Evolutionary conservation across 2,329 filamentous ascomycete genomes (phyloP).

Genomic region (Fusarium sp.): DNA sequence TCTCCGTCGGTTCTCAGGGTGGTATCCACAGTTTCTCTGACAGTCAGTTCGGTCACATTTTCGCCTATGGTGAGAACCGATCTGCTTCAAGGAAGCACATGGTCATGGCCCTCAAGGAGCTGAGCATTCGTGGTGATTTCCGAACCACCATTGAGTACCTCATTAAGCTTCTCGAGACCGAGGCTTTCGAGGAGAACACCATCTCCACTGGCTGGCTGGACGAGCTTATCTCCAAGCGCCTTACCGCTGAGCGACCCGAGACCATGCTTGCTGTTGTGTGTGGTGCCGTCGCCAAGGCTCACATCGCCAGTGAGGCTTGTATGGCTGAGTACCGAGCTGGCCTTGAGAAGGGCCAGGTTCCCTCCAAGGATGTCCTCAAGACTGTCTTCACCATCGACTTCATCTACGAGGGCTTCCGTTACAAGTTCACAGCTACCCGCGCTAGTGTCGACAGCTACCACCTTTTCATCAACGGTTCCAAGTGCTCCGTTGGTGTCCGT

Average conservation of each 20-base stretch:
- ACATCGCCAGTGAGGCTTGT: slow-evolving; percentile 91
- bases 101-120: slow-evolving; percentile 97
- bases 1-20: slow-evolving; percentile 95
- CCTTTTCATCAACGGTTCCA: slow-evolving; percentile 98
- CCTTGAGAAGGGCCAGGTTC: slow-evolving; percentile 96
- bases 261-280: slow-evolving; percentile 93
- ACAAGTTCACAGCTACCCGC: slow-evolving; percentile 97
- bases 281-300: slow-evolving; percentile 93
- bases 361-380: slow-evolving; percentile 95
- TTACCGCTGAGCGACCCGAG: slow-evolving; percentile 95
- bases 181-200: slow-evolving; percentile 98
- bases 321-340: slow-evolving; percentile 87
- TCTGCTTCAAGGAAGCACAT: slow-evolving; percentile 98
- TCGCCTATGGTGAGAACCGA: slow-evolving; percentile 98
- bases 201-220: slow-evolving; percentile 99
- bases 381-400: slow-evolving; percentile 98
- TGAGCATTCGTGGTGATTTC: slow-evolving; percentile 99
- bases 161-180: slow-evolving; percentile 98
- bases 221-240: slow-evolving; percentile 96
- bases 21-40: slow-evolving; percentile 99
- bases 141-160: slow-evolving; percentile 98
- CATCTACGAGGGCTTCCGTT: slow-evolving; percentile 95
- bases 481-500: slow-evolving; percentile 91
- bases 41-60: slow-evolving; percentile 99
- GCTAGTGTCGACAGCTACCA: slow-evolving; percentile 95